phyloP scores from a whole-genome alignment of 2,329 filamentous ascomycete genomes.

The Penicillium sp. region DNA sequence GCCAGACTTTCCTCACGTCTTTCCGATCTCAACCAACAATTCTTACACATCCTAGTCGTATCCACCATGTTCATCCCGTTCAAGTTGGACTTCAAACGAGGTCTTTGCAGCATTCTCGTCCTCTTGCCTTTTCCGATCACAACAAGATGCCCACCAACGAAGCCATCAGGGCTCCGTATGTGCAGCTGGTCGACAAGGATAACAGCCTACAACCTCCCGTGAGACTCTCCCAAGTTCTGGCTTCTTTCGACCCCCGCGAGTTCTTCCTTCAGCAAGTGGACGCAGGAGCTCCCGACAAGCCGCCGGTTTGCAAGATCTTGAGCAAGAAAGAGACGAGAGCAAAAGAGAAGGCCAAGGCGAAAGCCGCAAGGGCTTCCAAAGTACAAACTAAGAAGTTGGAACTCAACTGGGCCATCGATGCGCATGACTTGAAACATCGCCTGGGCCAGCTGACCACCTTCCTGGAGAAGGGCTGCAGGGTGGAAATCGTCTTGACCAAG shows the following conservation, averaged over 20 bases:
- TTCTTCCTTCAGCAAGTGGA: constrained; percentile 51
- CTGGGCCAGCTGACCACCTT: constrained; percentile 64
- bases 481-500: constrained; percentile 66
- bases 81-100: constrained; percentile 13
- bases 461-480: constrained; percentile 65
- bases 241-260: constrained; percentile 45
- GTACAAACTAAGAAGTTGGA: constrained; percentile 68
- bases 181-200: constrained; percentile 35
- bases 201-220: constrained; percentile 29
- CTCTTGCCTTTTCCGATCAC: constrained; percentile 7
- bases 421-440: constrained; percentile 68
- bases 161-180: constrained; percentile 27
- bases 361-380: constrained; percentile 39
- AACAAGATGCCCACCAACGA: constrained; percentile 24
- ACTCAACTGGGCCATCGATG: constrained; percentile 79
- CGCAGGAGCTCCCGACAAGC: constrained; percentile 24
- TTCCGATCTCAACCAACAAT: constrained; percentile 12
- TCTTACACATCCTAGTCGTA: constrained; percentile 8
- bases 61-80: background rate
- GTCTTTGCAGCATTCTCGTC: constrained; percentile 13
- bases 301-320: constrained; percentile 67
- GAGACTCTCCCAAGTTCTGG: constrained; percentile 34
- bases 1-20: constrained; percentile 27
- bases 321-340: constrained; percentile 37
- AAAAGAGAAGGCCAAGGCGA: constrained; percentile 23